Evolutionary conservation across 805 yeast species (phyloP).

Genomic region (Yarrowia sp.): DNA sequence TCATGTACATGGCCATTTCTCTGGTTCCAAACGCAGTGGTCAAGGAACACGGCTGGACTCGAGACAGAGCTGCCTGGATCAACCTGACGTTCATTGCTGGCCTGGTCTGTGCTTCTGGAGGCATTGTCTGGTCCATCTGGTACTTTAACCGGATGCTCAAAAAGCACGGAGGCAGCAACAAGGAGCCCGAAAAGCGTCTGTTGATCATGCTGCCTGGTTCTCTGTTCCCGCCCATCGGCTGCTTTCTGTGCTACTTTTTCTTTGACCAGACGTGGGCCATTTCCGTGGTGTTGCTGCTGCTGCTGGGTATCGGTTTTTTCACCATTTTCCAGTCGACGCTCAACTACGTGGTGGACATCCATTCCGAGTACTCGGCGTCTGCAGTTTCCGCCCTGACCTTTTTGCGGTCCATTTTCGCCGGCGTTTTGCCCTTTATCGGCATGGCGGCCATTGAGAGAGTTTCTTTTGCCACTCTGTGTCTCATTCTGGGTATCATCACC

Average conservation of each 20-base stretch:
- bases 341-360: slow-evolving; percentile 28
- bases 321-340: slow-evolving; percentile 27
- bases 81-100: slow-evolving; percentile 27
- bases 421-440: slow-evolving; percentile 24
- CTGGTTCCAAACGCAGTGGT: slow-evolving; percentile 23
- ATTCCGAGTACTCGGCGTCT: slow-evolving; percentile 26
- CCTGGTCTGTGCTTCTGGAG: slow-evolving; percentile 25
- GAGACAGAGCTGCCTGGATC: slow-evolving; percentile 18
- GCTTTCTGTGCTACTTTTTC: slow-evolving; percentile 21
- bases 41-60: slow-evolving; percentile 25
- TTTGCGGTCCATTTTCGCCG: slow-evolving; percentile 27
- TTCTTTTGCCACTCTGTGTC: not conserved
- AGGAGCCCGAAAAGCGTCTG: slow-evolving; percentile 28
- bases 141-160: slow-evolving; percentile 22
- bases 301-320: slow-evolving; percentile 27
- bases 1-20: slow-evolving; percentile 27
- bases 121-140: slow-evolving; percentile 15
- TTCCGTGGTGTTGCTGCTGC: slow-evolving; percentile 4
- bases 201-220: slow-evolving; percentile 28
- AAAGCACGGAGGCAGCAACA: slow-evolving; percentile 14
- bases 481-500: slow-evolving; percentile 8
- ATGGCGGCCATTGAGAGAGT: slow-evolving; percentile 8
- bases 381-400: slow-evolving; percentile 27
- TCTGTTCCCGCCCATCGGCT: slow-evolving; percentile 26
- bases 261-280: slow-evolving; percentile 14